These are phyloP conservation scores for Miscanthus lutarioriparius DNA, from an alignment of 176 grass and related monocot species.

Conservation along the genomic window DNA sequence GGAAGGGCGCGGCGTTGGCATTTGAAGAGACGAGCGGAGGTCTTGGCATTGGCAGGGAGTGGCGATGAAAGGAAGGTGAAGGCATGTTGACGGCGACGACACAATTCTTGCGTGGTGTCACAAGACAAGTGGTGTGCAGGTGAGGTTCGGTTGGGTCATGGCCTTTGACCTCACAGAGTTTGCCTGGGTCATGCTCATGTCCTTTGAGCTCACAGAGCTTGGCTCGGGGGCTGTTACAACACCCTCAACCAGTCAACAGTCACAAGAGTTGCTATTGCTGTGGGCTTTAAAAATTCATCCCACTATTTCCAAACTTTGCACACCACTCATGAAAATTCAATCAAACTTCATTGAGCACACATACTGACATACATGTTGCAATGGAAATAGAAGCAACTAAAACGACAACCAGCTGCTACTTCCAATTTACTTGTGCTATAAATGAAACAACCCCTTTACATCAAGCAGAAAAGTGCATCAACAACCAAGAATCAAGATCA, in stretches of 20 bases:
- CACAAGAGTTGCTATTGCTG: too few species aligned
- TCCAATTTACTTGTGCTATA: background rate
- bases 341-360: too few species aligned
- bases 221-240: too few species aligned
- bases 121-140: slow-evolving; percentile 27
- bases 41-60: background rate
- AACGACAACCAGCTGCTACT: background rate
- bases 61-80: background rate
- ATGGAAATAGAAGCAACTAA: background rate
- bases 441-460: background rate
- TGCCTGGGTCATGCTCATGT: slow-evolving; percentile 27
- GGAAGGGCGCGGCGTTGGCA: slow-evolving; percentile 10
- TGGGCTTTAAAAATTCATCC: too few species aligned
- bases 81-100: background rate
- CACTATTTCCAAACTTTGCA: too few species aligned
- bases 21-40: slow-evolving; percentile 39
- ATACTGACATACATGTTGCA: too few species aligned
- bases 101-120: slow-evolving; percentile 50
- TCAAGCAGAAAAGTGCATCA: background rate
- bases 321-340: too few species aligned
- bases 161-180: too few species aligned
- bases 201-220: background rate
- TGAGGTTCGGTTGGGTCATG: slow-evolving; percentile 41
- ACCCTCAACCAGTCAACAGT: too few species aligned
- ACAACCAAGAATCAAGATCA: background rate